phyloP scores from a whole-genome alignment of 2,329 filamentous ascomycete species.

The Corinectria fuckeliana region DNA sequence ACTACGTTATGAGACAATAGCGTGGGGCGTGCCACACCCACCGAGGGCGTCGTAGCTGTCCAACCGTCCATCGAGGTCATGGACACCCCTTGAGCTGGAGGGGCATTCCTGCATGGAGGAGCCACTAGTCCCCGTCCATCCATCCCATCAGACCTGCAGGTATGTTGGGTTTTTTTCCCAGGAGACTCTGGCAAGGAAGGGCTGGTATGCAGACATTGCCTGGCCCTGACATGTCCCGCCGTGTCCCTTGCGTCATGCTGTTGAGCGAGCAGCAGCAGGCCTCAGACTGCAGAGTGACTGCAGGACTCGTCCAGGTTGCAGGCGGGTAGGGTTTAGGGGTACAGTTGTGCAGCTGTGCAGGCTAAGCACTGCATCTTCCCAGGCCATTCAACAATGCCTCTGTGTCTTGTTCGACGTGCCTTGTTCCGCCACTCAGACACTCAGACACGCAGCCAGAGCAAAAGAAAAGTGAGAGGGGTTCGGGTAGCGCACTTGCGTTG shows the following conservation, averaged over 20 bases:
- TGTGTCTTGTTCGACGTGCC: conserved; percentile 10
- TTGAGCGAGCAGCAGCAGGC: background rate
- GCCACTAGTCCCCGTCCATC: conserved; percentile 31
- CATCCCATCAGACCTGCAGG: conserved; percentile 32
- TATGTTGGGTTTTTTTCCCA: conserved; percentile 26
- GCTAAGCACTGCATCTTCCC: conserved; percentile 15
- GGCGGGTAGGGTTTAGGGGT: no score
- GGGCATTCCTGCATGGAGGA: conserved; percentile 39
- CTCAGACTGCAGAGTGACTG: no score
- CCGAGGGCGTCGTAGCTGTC: conserved; percentile 28
- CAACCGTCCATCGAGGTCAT: conserved; percentile 26
- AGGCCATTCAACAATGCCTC: background rate
- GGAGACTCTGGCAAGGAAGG: conserved; percentile 24
- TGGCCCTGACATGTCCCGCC: conserved; percentile 29
- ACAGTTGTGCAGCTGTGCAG: background rate
- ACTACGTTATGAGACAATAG: conserved; percentile 33
- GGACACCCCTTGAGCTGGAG: conserved; percentile 35
- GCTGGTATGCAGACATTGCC: conserved; percentile 33
- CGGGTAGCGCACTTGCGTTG: background rate
- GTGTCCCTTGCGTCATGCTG: conserved; percentile 34
- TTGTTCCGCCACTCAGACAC: conserved; percentile 9
- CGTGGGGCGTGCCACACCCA: conserved; percentile 35
- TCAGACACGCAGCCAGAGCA: conserved; percentile 19
- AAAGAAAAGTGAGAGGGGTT: conserved; percentile 4
- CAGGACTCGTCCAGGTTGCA: background rate